A percentile compares a stretch with the other conserved stretches of the same genome.
Evolutionary conservation across 345 rosid species (phyloP).

Genomic region (Nephelium lappaceum): DNA sequence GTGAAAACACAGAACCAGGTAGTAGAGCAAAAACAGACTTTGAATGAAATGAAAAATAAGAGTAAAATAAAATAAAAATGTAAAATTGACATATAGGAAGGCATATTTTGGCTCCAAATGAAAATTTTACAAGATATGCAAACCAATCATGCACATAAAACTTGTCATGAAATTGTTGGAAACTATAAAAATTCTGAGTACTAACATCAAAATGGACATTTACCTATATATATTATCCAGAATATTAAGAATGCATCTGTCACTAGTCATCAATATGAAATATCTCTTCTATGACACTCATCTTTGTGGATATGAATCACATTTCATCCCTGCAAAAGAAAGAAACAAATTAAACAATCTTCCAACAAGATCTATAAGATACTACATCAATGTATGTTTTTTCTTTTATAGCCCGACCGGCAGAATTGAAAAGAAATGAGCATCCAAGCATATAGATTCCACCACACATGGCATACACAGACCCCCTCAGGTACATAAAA

Average conservation of each 20-base stretch:
- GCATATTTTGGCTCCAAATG: background rate
- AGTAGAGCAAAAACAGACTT: background rate
- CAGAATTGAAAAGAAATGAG: no score
- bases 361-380: background rate
- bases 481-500: no score
- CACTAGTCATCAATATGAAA: background rate
- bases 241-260: background rate
- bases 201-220: constrained; percentile 20
- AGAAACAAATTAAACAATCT: background rate
- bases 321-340: constrained; percentile 11
- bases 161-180: constrained; percentile 1
- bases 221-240: constrained; percentile 11
- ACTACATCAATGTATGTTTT: background rate
- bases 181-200: constrained; percentile 12
- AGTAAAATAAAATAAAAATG: background rate
- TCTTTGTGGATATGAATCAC: background rate
- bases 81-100: background rate
- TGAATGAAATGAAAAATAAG: background rate
- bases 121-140: constrained; percentile 11
- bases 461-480: background rate
- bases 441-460: no score
- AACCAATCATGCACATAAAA: constrained; percentile 11
- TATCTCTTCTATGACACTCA: background rate
- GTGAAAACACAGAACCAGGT: background rate
- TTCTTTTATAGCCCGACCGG: no score